phyloP scores from a whole-genome alignment of 2,329 filamentous ascomycete genomes.

The Verticillium nonalfalfae region DNA sequence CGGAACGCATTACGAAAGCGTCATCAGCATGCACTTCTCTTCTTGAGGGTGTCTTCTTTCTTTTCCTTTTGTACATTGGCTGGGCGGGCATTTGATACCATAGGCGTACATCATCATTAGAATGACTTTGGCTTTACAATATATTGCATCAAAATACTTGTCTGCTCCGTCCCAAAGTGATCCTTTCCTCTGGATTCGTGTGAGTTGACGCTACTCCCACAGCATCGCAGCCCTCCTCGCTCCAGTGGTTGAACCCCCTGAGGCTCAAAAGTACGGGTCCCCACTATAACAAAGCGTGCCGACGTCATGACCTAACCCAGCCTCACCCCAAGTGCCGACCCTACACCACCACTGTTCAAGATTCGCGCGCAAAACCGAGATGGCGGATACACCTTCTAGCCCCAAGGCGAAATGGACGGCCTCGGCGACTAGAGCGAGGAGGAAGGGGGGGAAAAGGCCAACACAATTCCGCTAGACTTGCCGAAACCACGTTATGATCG shows the following conservation, averaged over 20 bases:
- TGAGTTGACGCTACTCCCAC: too few species aligned
- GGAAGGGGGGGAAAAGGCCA: too few species aligned
- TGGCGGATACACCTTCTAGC: neutral
- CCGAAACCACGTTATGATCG: too few species aligned
- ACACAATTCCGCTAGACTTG: too few species aligned
- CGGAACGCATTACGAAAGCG: slow-evolving; percentile 2
- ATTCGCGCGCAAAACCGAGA: neutral
- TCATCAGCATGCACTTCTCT: neutral
- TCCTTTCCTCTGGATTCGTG: neutral
- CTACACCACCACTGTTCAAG: neutral
- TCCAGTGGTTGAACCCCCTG: too few species aligned
- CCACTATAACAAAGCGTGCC: neutral
- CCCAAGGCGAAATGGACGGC: neutral
- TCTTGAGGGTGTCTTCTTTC: neutral
- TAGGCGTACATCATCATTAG: neutral
- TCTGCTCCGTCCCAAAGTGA: too few species aligned
- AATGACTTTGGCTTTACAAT: neutral
- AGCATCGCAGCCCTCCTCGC: too few species aligned
- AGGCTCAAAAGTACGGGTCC: neutral
- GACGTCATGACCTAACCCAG: neutral
- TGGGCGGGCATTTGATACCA: slow-evolving; percentile 1
- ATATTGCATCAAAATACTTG: neutral
- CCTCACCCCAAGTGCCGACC: neutral
- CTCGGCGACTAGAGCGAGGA: too few species aligned
- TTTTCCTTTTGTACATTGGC: neutral